Percentiles rank a stretch among this genome's conserved stretches.
Evolutionary conservation across 2,329 filamentous ascomycete species (phyloP).

Genomic region (Stagonosporopsis chrysanthemi): DNA sequence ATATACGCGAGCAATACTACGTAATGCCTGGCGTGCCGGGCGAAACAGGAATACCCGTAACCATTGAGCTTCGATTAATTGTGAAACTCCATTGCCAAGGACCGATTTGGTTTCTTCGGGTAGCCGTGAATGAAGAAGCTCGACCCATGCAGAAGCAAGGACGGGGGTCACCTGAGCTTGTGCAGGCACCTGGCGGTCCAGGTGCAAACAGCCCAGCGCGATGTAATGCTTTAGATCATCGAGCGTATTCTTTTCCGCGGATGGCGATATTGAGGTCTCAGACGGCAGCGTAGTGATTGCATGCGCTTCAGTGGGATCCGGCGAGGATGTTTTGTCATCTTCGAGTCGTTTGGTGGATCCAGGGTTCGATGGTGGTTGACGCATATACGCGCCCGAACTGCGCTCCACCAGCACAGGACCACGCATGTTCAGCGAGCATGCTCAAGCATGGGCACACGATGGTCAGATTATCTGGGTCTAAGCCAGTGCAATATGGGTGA

Average conservation of each 20-base stretch:
- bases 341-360: background rate
- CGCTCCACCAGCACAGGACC: constrained; percentile 8
- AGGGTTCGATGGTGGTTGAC: background rate
- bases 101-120: constrained; percentile 31
- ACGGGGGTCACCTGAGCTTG: background rate
- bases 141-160: constrained; percentile 30
- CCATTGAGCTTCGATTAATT: constrained; percentile 46
- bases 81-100: constrained; percentile 35
- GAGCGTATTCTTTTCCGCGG: constrained; percentile 11
- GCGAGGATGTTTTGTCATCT: background rate
- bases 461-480: no score
- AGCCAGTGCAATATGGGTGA: background rate
- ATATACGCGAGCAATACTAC: constrained; percentile 61
- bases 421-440: constrained; percentile 2
- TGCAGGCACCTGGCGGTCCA: constrained; percentile 11
- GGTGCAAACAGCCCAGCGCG: constrained; percentile 45
- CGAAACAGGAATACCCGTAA: constrained; percentile 40
- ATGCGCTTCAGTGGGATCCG: background rate
- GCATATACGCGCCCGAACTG: background rate
- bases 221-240: constrained; percentile 42
- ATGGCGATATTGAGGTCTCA: constrained; percentile 19
- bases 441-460: background rate
- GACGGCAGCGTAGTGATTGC: constrained; percentile 20
- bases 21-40: background rate
- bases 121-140: constrained; percentile 30